phyloP scores from a whole-genome alignment of 2,329 filamentous ascomycete genomes.

The Pyrenochaeta sp. region DNA sequence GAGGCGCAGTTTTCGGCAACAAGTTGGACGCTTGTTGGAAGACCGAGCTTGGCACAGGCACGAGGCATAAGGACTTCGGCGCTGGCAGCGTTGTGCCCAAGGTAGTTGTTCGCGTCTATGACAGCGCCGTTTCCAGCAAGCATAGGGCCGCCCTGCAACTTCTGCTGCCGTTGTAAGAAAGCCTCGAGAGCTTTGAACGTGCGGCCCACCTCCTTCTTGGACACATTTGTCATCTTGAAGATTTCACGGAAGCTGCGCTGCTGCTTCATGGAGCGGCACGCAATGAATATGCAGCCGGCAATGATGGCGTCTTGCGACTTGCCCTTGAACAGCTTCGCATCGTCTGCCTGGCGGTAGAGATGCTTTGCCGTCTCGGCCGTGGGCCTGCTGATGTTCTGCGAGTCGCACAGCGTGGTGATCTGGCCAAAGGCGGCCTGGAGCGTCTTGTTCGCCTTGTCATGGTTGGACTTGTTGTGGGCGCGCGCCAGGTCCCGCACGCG shows the following conservation, averaged over 20 bases:
- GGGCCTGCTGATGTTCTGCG: conserved; percentile 70
- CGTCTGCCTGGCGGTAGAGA: conserved; percentile 93
- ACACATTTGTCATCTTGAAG: conserved; percentile 89
- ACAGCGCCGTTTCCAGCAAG: conserved; percentile 51
- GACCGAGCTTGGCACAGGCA: conserved; percentile 84
- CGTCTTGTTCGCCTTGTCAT: conserved; percentile 83
- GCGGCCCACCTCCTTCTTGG: conserved; percentile 96
- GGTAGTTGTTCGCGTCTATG: conserved; percentile 66
- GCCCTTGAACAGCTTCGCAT: conserved; percentile 92
- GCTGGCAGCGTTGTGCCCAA: conserved; percentile 74
- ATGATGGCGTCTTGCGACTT: conserved; percentile 95
- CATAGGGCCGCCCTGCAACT: conserved; percentile 32
- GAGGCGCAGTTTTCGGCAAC: conserved; percentile 81
- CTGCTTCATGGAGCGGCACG: conserved; percentile 87
- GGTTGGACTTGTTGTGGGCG: conserved; percentile 81
- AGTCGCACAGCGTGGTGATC: conserved; percentile 85
- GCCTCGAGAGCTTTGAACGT: conserved; percentile 93
- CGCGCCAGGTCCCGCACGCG: conserved; percentile 79
- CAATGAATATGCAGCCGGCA: conserved; percentile 96
- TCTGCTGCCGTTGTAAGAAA: conserved; percentile 76
- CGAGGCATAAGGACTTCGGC: conserved; percentile 86
- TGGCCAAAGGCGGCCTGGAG: conserved; percentile 86
- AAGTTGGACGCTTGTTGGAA: conserved; percentile 78
- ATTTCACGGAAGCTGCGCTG: conserved; percentile 95
- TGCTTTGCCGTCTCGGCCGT: conserved; percentile 92